These are phyloP conservation scores for Phyllosticta capitalensis DNA, from an alignment of 2,329 filamentous ascomycete species.

Conservation along the genomic window DNA sequence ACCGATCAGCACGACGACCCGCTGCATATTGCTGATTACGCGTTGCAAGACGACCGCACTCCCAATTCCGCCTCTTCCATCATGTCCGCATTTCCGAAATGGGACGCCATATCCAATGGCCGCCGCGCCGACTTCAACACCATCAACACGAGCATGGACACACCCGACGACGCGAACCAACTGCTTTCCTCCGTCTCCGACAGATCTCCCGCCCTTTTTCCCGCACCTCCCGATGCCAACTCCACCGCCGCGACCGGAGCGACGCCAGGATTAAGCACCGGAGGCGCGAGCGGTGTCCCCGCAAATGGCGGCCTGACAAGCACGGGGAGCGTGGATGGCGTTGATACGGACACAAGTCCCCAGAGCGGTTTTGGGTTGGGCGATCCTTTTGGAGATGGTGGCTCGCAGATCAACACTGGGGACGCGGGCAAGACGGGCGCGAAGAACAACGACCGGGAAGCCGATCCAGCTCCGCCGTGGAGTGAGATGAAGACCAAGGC, in stretches of 20 bases:
- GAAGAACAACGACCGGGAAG: constrained; percentile 15
- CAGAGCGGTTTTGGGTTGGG: constrained; percentile 21
- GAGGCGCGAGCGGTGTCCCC: constrained; percentile 4
- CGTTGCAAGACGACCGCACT: constrained; percentile 22
- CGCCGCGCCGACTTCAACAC: not conserved
- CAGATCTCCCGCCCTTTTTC: not conserved
- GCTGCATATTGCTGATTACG: constrained; percentile 27
- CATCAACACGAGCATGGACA: not conserved
- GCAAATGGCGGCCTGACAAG: constrained; percentile 14
- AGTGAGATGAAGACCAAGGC: constrained; percentile 53
- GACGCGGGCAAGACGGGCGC: not conserved
- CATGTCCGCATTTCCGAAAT: constrained; percentile 3
- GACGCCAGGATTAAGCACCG: constrained; percentile 20
- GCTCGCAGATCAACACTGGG: constrained; percentile 11
- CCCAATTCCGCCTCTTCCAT: constrained; percentile 18
- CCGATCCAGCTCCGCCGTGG: constrained; percentile 35
- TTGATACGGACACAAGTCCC: constrained; percentile 25
- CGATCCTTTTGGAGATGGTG: constrained; percentile 18
- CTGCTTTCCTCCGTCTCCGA: not conserved
- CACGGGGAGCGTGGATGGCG: constrained; percentile 17
- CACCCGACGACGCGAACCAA: not conserved
- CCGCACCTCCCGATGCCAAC: constrained; percentile 19
- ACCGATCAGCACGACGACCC: constrained; percentile 22
- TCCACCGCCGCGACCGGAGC: not conserved
- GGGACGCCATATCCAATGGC: not conserved